These are phyloP conservation scores for Neospora caninum DNA, from an alignment of 169 alveolate genomes.

Conservation along the genomic window DNA sequence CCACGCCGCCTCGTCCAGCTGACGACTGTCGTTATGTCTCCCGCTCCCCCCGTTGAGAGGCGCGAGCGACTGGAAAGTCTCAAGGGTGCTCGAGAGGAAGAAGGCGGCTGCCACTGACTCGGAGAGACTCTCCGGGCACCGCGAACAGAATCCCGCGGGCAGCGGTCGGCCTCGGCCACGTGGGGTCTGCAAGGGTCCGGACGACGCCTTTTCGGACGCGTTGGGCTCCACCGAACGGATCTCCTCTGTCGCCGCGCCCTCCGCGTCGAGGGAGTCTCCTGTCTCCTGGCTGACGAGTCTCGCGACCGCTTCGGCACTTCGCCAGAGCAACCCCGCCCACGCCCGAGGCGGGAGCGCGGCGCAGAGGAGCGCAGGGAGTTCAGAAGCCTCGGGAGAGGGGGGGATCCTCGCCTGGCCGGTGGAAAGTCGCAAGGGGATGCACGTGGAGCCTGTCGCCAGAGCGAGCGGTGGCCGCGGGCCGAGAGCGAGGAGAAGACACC, in stretches of 20 bases:
- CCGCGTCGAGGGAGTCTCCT: background rate
- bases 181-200: background rate
- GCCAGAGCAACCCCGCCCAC: background rate
- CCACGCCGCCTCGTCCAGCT: too few species aligned
- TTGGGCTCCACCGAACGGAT: background rate
- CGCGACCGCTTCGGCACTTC: background rate
- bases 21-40: too few species aligned
- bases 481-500: background rate
- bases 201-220: background rate
- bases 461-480: background rate
- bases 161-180: background rate
- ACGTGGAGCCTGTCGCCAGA: background rate
- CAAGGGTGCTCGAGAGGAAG: background rate
- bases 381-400: background rate
- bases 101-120: conserved; percentile 13
- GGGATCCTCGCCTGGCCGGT: background rate
- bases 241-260: background rate
- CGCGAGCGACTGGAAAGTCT: background rate
- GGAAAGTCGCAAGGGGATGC: background rate
- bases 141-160: conserved; percentile 9
- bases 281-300: background rate
- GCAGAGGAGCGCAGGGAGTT: background rate
- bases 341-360: background rate
- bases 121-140: conserved; percentile 33
- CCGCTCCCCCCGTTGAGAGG: too few species aligned